Evolutionary conservation across 805 yeast species (phyloP).

Genomic region (Lipomyces spencermartinsiae): DNA sequence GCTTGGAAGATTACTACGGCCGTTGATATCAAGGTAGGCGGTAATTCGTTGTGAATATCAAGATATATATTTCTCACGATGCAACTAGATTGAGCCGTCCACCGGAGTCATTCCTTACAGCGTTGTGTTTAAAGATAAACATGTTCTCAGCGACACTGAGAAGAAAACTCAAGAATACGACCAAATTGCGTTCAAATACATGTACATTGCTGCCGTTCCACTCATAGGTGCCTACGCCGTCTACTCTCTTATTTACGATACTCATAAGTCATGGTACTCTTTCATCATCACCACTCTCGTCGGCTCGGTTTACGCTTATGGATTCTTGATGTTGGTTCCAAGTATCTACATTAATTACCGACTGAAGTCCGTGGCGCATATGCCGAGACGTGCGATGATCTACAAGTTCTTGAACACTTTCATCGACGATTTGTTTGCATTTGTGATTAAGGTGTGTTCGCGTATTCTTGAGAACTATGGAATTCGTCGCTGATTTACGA

Average conservation of each 20-base stretch:
- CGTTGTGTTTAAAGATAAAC: conserved; percentile 46
- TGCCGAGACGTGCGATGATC: conserved; percentile 51
- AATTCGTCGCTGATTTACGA: not conserved
- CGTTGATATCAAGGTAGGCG: conserved; percentile 42
- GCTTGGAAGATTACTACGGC: conserved; percentile 54
- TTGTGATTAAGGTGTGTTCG: conserved; percentile 45
- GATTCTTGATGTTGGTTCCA: conserved; percentile 51
- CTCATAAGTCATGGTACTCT: conserved; percentile 53
- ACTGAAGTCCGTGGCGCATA: conserved; percentile 53
- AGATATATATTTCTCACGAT: not conserved
- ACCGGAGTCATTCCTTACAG: conserved; percentile 38
- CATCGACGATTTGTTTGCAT: conserved; percentile 52
- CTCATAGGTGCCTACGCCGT: conserved; percentile 48
- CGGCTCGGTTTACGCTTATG: conserved; percentile 53
- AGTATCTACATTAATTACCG: conserved; percentile 52
- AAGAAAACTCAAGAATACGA: conserved; percentile 52
- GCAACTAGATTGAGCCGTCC: conserved; percentile 26
- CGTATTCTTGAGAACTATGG: conserved; percentile 2
- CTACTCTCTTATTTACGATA: conserved; percentile 49
- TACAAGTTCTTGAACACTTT: conserved; percentile 53
- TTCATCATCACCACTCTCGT: conserved; percentile 51
- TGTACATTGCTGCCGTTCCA: conserved; percentile 50
- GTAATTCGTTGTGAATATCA: not conserved
- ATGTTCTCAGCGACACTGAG: conserved; percentile 49
- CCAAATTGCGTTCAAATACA: conserved; percentile 49